phyloP scores from a whole-genome alignment of 2,329 filamentous ascomycete species.

The Fusarium musae region DNA sequence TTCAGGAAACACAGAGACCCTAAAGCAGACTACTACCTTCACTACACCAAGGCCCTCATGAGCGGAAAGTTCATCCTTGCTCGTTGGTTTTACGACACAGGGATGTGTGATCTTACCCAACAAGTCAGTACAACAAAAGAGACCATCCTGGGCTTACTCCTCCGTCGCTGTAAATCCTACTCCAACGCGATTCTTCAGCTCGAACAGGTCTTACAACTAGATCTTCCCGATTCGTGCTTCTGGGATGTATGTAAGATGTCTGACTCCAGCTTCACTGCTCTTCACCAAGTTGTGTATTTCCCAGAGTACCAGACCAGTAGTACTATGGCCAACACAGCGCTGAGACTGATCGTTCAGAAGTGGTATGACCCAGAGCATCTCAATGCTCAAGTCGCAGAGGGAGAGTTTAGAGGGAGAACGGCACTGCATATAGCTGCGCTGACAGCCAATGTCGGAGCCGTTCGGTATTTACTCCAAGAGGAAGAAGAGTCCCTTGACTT shows the following conservation, averaged over 20 bases:
- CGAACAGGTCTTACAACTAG: neutral
- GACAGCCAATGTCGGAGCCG: accelerated
- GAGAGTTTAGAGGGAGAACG: accelerated
- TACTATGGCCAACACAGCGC: neutral
- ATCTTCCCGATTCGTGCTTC: neutral
- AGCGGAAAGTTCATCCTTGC: neutral
- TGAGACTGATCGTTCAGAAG: neutral
- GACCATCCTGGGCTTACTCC: neutral
- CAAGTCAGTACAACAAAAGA: neutral
- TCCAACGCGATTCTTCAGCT: neutral
- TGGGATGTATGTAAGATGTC: neutral
- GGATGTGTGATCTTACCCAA: accelerated
- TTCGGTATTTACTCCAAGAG: neutral
- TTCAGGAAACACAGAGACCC: neutral
- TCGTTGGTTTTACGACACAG: neutral
- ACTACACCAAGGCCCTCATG: neutral
- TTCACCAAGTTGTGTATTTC: neutral
- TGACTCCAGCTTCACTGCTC: neutral
- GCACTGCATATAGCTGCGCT: neutral
- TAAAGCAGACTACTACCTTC: accelerated
- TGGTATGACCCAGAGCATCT: neutral
- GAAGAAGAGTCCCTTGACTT: neutral
- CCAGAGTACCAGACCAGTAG: neutral
- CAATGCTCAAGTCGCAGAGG: neutral
- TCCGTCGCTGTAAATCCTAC: neutral